Conservation (phyloP, 2,329 filamentous ascomycete species). For the Aspergillus carbonarius region DNA sequence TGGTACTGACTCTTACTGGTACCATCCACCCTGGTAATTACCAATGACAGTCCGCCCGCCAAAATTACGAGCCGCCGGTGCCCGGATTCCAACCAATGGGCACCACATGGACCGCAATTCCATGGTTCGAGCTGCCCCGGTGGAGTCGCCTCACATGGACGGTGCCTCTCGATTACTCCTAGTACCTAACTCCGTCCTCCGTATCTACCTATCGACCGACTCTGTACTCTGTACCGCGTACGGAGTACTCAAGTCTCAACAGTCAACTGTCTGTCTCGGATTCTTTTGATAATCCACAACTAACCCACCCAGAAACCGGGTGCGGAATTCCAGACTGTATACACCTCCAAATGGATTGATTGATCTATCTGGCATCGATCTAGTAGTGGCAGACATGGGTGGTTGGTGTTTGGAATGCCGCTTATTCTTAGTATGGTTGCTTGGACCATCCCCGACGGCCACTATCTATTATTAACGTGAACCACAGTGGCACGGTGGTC, state of each 20-base stretch:
- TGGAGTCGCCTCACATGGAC: conserved; percentile 1
- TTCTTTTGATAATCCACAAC: background rate
- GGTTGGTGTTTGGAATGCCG: conserved; percentile 1
- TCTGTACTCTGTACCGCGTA: too few species aligned
- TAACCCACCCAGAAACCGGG: background rate
- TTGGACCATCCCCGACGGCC: background rate
- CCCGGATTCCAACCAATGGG: conserved; percentile 12
- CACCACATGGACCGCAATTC: conserved; percentile 5
- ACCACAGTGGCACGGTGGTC: background rate
- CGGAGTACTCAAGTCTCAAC: too few species aligned
- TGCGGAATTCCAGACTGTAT: background rate
- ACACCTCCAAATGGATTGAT: background rate
- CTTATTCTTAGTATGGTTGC: background rate
- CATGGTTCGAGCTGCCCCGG: conserved; percentile 11
- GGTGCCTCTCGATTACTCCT: background rate
- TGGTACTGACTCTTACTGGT: too few species aligned
- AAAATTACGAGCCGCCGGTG: conserved; percentile 1
- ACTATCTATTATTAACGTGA: conserved; percentile 2
- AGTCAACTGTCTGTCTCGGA: too few species aligned
- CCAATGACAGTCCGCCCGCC: background rate
- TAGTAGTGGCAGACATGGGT: too few species aligned
- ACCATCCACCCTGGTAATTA: background rate
- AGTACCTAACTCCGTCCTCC: too few species aligned
- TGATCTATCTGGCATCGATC: background rate
- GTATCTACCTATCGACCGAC: too few species aligned